Percentiles rank a stretch among this genome's conserved stretches.
phyloP scores from a whole-genome alignment of 164 flowering plant genomes.

The Magnolia changhungtana region DNA sequence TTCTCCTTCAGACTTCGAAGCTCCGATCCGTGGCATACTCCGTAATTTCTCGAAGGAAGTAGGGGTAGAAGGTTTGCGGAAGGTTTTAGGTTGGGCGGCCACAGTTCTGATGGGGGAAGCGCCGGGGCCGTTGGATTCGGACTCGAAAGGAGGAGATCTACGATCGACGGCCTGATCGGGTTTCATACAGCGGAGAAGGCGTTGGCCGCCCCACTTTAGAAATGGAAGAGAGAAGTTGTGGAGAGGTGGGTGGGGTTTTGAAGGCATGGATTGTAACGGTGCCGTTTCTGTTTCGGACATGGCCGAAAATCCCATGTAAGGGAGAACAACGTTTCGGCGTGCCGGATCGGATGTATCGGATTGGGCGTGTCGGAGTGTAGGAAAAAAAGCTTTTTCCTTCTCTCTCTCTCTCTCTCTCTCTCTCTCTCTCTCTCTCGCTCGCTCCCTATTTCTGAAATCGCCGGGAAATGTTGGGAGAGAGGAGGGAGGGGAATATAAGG shows the following conservation, averaged over 20 bases:
- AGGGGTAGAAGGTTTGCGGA: conserved; percentile 9
- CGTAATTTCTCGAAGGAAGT: background rate
- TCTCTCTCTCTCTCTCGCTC: background rate
- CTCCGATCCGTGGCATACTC: background rate
- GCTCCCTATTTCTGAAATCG: background rate
- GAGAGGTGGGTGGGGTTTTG: conserved; percentile 48
- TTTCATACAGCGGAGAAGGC: conserved; percentile 49
- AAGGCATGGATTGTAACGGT: conserved; percentile 23
- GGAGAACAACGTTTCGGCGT: background rate
- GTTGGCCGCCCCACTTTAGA: conserved; percentile 66
- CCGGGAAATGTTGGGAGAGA: background rate
- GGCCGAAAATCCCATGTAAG: conserved; percentile 1
- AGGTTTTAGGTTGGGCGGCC: background rate
- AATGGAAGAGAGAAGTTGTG: conserved; percentile 64
- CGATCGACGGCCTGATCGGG: conserved; percentile 4
- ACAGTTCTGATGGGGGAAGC: background rate
- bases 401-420: background rate
- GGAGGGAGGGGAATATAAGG: background rate
- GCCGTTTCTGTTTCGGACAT: conserved; percentile 1
- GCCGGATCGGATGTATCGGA: background rate
- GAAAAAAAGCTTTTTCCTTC: background rate
- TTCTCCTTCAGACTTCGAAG: background rate
- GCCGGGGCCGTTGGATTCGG: conserved; percentile 11
- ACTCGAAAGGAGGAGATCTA: conserved; percentile 24
- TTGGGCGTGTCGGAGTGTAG: background rate